These are phyloP conservation scores for Suillus weaverae DNA, from an alignment of 768 basidiomycete genomes.

Conservation along the genomic window DNA sequence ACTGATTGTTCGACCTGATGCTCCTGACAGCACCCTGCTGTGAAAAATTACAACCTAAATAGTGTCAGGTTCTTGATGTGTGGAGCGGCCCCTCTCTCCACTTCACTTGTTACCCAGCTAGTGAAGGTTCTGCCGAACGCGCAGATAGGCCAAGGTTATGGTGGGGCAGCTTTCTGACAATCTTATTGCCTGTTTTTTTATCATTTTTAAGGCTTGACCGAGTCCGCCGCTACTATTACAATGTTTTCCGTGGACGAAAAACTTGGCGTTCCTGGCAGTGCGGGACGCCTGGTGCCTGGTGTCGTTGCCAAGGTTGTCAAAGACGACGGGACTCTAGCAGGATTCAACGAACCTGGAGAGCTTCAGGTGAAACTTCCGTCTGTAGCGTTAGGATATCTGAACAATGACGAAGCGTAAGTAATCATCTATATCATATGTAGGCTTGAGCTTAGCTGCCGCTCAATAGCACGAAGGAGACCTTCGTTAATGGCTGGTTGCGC, in stretches of 20 bases:
- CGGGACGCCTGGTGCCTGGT: constrained; percentile 53
- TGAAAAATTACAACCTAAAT: constrained; percentile 49
- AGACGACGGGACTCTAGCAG: constrained; percentile 54
- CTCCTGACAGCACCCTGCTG: constrained; percentile 47
- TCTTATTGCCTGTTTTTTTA: background rate
- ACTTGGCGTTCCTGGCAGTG: constrained; percentile 53
- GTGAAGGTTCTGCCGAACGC: constrained; percentile 55
- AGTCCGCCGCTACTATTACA: constrained; percentile 52
- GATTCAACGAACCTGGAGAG: constrained; percentile 60
- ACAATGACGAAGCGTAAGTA: constrained; percentile 63
- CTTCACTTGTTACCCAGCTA: constrained; percentile 49
- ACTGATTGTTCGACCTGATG: constrained; percentile 6
- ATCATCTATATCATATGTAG: background rate
- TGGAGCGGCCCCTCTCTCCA: constrained; percentile 65
- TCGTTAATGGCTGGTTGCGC: constrained; percentile 69
- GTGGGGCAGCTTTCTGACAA: constrained; percentile 27
- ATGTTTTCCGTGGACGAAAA: constrained; percentile 50
- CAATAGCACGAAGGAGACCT: constrained; percentile 64
- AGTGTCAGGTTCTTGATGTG: constrained; percentile 53
- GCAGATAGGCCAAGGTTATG: constrained; percentile 65
- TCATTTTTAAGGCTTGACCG: constrained; percentile 57
- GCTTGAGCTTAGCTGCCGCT: background rate
- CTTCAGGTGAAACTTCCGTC: constrained; percentile 47
- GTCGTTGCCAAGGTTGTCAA: constrained; percentile 54
- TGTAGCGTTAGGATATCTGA: constrained; percentile 45